Evolutionary conservation across 139 green algal genomes (phyloP).

Genomic region (Chlorella ohadii): DNA sequence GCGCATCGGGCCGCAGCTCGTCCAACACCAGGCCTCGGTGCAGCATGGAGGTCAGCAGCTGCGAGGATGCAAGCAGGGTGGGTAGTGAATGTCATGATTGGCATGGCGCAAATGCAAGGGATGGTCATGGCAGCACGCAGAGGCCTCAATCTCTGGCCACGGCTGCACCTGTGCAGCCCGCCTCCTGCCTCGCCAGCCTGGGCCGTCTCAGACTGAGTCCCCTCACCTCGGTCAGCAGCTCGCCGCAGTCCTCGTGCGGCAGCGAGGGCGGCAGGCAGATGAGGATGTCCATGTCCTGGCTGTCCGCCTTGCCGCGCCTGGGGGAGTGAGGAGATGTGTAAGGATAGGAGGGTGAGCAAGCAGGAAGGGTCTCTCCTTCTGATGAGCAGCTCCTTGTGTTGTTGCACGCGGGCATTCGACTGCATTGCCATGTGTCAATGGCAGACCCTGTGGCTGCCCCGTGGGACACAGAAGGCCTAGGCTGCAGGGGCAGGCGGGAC

Average conservation of each 20-base stretch:
- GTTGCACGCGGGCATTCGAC: too few species aligned
- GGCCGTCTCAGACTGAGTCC: background rate
- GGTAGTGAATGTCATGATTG: too few species aligned
- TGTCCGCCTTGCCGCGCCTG: constrained; percentile 51
- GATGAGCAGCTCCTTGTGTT: too few species aligned
- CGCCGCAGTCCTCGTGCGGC: background rate
- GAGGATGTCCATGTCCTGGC: constrained; percentile 64
- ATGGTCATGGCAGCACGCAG: background rate
- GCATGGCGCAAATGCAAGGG: too few species aligned
- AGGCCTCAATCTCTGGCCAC: background rate
- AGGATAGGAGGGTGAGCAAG: too few species aligned
- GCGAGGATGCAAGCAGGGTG: too few species aligned
- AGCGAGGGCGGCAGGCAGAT: constrained; percentile 39
- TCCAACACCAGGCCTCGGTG: constrained; percentile 40
- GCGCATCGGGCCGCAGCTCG: constrained; percentile 33
- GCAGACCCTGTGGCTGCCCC: too few species aligned
- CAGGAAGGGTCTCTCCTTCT: too few species aligned
- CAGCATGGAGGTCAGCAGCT: constrained; percentile 40
- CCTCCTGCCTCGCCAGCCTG: background rate
- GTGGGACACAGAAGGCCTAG: too few species aligned
- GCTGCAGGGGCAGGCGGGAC: too few species aligned
- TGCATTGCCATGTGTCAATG: too few species aligned
- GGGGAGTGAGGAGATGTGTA: too few species aligned
- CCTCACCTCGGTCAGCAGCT: constrained; percentile 1
- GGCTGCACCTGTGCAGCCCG: background rate